These are phyloP conservation scores for Botrytis byssoidea DNA, from an alignment of 2,329 filamentous ascomycete species.

Conservation along the genomic window DNA sequence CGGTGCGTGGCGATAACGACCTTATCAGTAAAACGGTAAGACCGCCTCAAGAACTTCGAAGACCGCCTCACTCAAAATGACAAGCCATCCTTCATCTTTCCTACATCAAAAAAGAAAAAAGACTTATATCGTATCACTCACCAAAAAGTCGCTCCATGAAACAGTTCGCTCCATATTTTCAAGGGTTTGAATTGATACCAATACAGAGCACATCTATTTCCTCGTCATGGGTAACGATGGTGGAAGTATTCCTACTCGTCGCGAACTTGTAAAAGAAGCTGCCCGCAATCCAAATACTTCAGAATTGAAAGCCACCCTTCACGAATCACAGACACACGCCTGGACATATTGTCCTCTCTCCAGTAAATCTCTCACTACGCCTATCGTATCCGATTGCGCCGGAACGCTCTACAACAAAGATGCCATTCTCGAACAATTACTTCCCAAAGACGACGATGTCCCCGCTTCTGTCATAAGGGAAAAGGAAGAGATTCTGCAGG, in stretches of 20 bases:
- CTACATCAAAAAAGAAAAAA: background rate
- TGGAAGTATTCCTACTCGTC: conserved; percentile 90
- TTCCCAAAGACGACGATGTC: conserved; percentile 52
- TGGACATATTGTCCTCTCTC: conserved; percentile 91
- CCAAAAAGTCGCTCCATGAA: background rate
- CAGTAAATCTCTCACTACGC: conserved; percentile 64
- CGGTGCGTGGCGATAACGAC: background rate
- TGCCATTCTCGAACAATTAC: conserved; percentile 69
- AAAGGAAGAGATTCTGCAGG: conserved; percentile 59
- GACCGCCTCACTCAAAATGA: background rate
- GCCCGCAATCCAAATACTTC: conserved; percentile 78
- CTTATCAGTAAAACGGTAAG: conserved; percentile 7
- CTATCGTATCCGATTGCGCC: conserved; percentile 75
- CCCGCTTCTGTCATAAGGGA: conserved; percentile 46
- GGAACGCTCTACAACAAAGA: conserved; percentile 96
- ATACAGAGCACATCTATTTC: background rate
- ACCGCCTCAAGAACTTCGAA: background rate
- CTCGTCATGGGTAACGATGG: conserved; percentile 89
- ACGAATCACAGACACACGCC: conserved; percentile 79
- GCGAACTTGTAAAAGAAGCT: conserved; percentile 93
- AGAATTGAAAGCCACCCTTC: conserved; percentile 83
- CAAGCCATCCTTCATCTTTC: background rate
- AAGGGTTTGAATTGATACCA: background rate
- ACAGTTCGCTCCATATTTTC: background rate
- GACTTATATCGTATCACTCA: background rate